A percentile compares a stretch with the other conserved stretches of the same genome.
phyloP scores from a whole-genome alignment of 371 early-diverging fungal genomes.

The Lichtheimia ramosa region DNA sequence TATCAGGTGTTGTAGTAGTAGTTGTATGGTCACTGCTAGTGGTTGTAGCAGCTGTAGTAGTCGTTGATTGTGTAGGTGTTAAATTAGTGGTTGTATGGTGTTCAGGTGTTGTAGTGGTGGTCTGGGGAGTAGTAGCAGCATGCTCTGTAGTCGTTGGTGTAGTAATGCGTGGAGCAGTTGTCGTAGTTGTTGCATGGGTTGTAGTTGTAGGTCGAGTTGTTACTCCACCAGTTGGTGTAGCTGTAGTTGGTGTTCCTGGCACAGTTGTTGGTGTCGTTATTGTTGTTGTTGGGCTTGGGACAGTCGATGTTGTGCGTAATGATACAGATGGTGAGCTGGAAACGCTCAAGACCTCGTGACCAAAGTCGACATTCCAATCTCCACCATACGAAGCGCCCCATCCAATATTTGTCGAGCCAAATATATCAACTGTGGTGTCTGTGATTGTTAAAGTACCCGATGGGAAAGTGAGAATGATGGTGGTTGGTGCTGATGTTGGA shows the following conservation, averaged over 20 bases:
- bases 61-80: no score
- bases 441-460: background rate
- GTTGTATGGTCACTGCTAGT: no score
- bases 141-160: no score
- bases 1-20: background rate
- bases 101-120: background rate
- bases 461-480: background rate
- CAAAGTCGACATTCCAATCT: background rate
- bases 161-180: no score
- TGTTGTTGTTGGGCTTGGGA: background rate
- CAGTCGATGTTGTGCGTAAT: background rate
- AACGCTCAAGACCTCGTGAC: background rate
- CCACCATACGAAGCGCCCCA: background rate
- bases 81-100: background rate
- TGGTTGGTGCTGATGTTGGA: background rate
- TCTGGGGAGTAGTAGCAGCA: no score
- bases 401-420: background rate
- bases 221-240: background rate
- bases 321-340: background rate
- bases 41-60: no score
- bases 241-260: background rate
- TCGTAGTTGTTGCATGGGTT: no score
- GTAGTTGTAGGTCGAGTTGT: no score
- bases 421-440: background rate
- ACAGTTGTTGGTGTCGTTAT: background rate